Evolutionary conservation across 1,284 basidiomycete species (phyloP).

Genomic region (Heterobasidion annosum): DNA sequence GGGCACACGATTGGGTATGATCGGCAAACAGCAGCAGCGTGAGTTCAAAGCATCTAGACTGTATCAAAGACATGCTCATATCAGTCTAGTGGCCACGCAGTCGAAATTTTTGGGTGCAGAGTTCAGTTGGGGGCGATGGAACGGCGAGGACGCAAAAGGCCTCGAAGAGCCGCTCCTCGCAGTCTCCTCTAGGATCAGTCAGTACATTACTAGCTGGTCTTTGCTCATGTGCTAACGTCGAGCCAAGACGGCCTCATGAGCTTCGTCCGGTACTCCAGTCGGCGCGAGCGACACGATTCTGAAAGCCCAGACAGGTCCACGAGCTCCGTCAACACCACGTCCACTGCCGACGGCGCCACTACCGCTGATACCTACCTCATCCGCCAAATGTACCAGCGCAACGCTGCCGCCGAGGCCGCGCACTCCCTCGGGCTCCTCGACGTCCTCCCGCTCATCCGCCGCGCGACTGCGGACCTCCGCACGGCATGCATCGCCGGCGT

Average conservation of each 20-base stretch:
- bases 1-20: slow-evolving; percentile 18
- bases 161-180: slow-evolving; percentile 33
- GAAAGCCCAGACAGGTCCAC: not conserved
- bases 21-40: slow-evolving; percentile 12
- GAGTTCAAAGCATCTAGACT: not conserved
- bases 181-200: slow-evolving; percentile 33
- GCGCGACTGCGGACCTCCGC: slow-evolving; percentile 34
- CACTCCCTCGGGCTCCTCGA: slow-evolving; percentile 32
- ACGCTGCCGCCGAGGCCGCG: slow-evolving; percentile 23
- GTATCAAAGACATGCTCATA: not conserved
- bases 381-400: slow-evolving; percentile 25
- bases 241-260: slow-evolving; percentile 19
- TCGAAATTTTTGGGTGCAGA: slow-evolving; percentile 42
- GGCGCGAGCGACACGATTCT: not conserved
- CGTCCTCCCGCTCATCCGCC: slow-evolving; percentile 38
- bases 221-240: not conserved
- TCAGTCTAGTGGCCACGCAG: slow-evolving; percentile 26
- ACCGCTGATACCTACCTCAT: slow-evolving; percentile 31
- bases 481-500: slow-evolving; percentile 26
- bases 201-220: slow-evolving; percentile 10
- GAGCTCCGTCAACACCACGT: not conserved
- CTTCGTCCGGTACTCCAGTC: slow-evolving; percentile 18
- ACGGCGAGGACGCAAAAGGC: slow-evolving; percentile 39
- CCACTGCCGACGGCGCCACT: not conserved
- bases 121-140: slow-evolving; percentile 44